Evolutionary conservation across 2,329 filamentous ascomycete genomes (phyloP).

Genomic region (Amylocarpus encephaloides): DNA sequence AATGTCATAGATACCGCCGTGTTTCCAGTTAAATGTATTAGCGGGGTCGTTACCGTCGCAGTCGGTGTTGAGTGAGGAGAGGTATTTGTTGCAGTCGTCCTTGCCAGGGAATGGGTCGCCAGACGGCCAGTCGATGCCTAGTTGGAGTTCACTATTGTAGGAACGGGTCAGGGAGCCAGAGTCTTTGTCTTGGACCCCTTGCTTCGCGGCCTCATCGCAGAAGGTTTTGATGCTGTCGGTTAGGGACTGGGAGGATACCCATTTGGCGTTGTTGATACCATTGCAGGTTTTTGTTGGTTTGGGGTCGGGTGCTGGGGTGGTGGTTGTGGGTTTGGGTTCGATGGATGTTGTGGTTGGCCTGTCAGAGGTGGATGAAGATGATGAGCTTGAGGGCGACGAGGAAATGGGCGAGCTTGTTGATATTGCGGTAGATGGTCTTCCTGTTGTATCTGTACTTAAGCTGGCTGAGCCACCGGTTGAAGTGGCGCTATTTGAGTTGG

Average conservation of each 20-base stretch:
- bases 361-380: too few species aligned
- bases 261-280: constrained; percentile 1
- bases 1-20: neutral
- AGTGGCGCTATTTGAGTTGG: too few species aligned
- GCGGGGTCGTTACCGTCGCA: neutral
- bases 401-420: too few species aligned
- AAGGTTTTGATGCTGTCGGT: neutral
- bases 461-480: too few species aligned
- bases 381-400: too few species aligned
- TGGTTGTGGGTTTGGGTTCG: neutral
- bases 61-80: neutral
- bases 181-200: neutral
- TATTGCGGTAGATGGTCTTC: too few species aligned
- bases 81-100: neutral
- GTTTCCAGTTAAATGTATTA: constrained; percentile 4
- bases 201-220: neutral
- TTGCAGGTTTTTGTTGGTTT: neutral
- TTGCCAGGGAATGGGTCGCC: neutral
- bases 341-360: too few species aligned
- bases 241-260: neutral
- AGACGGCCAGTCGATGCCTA: neutral
- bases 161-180: neutral
- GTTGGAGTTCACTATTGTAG: neutral
- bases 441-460: too few species aligned
- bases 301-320: neutral